These are phyloP conservation scores for Pseudotulostoma volvatum DNA, from an alignment of 495 filamentous ascomycete species.

Conservation along the genomic window DNA sequence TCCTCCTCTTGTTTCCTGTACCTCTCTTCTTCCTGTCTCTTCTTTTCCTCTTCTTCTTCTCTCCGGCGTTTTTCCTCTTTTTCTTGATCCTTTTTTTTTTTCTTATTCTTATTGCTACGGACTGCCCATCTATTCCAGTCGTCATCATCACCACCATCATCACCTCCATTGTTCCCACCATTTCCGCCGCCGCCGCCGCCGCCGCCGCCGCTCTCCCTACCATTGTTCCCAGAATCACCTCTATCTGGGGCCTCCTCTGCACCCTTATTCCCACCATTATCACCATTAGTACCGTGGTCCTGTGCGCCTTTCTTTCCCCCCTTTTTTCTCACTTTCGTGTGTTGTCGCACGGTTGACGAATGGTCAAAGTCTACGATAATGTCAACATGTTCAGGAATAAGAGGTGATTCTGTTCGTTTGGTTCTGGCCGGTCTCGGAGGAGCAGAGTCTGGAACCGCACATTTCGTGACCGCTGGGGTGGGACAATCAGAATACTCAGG, in stretches of 20 bases:
- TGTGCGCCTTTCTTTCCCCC: conserved; percentile 14
- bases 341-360: conserved; percentile 26
- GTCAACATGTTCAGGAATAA: conserved; percentile 31
- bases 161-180: conserved; percentile 14
- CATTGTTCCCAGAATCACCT: conserved; percentile 16
- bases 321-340: conserved; percentile 27
- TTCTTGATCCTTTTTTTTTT: conserved; percentile 20
- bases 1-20: conserved; percentile 10
- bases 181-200: conserved; percentile 12
- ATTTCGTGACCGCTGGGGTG: conserved; percentile 15
- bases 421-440: conserved; percentile 13
- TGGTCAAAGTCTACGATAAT: conserved; percentile 32
- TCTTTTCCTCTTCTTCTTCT: conserved; percentile 23
- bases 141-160: conserved; percentile 17
- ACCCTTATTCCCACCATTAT: conserved; percentile 13
- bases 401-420: conserved; percentile 1
- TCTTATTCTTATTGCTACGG: conserved; percentile 28
- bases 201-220: conserved; percentile 19
- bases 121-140: conserved; percentile 26
- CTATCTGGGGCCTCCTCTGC: conserved; percentile 15
- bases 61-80: too few species aligned
- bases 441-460: conserved; percentile 3
- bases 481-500: conserved; percentile 23
- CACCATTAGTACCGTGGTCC: conserved; percentile 2
- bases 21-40: conserved; percentile 13